Evolutionary conservation across 75 land plant genomes (phyloP).

Genomic region (Azolla pinnata): DNA sequence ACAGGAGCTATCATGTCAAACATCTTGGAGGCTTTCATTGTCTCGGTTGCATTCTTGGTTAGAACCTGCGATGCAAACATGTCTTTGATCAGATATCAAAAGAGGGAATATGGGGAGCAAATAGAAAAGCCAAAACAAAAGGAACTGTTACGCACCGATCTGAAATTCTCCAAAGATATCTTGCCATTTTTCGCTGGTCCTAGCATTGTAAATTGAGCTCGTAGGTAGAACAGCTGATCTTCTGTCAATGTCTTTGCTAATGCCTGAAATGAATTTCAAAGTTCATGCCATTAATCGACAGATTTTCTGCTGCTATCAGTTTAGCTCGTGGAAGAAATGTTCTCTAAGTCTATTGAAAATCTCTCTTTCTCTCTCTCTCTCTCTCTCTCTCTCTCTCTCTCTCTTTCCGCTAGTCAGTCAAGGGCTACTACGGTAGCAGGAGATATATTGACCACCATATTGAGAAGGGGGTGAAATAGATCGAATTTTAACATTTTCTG

Average conservation of each 20-base stretch:
- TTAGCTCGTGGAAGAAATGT: too few species aligned
- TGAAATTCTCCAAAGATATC: constrained; percentile 61
- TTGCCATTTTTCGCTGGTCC: constrained; percentile 67
- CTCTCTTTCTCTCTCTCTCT: not conserved
- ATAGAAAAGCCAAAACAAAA: not conserved
- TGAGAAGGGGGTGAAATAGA: too few species aligned
- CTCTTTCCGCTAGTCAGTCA: too few species aligned
- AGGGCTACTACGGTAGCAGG: too few species aligned
- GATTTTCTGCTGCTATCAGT: too few species aligned
- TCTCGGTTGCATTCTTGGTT: constrained; percentile 60
- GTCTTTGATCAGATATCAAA: not conserved
- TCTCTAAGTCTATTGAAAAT: not conserved
- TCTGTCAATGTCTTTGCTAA: constrained; percentile 77
- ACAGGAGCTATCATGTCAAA: constrained; percentile 36
- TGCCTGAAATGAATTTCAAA: constrained; percentile 39
- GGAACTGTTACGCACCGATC: constrained; percentile 30
- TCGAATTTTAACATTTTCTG: too few species aligned
- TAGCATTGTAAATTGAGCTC: constrained; percentile 51
- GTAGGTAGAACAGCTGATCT: constrained; percentile 65
- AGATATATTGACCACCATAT: too few species aligned
- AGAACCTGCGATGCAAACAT: constrained; percentile 36
- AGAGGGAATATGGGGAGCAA: not conserved
- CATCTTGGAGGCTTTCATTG: constrained; percentile 68
- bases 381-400: constrained; percentile 3
- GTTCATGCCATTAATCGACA: too few species aligned